These are phyloP conservation scores for Paraphaeosphaeria sporulosa DNA, from an alignment of 2,329 filamentous ascomycete genomes.

Conservation along the genomic window DNA sequence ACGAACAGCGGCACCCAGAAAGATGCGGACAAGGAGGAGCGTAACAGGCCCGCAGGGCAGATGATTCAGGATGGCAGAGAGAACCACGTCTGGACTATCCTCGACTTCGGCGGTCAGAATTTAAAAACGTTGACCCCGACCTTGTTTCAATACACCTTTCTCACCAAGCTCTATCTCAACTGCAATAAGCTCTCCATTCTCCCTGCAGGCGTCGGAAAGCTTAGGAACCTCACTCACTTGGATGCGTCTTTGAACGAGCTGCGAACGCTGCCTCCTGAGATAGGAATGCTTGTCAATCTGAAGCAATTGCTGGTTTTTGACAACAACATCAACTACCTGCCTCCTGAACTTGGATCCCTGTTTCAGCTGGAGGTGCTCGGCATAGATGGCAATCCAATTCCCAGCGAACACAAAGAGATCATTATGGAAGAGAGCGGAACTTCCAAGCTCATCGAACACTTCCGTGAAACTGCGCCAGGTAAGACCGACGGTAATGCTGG, in stretches of 20 bases:
- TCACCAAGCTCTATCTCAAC: slow-evolving; percentile 91
- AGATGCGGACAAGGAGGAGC: slow-evolving; percentile 62
- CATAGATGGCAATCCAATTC: slow-evolving; percentile 88
- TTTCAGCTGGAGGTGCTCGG: slow-evolving; percentile 89
- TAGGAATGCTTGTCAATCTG: slow-evolving; percentile 95
- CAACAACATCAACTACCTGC: slow-evolving; percentile 83
- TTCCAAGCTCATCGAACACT: slow-evolving; percentile 78
- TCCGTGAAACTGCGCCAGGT: slow-evolving; percentile 88
- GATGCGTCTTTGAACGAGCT: slow-evolving; percentile 92
- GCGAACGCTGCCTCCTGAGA: slow-evolving; percentile 80
- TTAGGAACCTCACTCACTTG: slow-evolving; percentile 81
- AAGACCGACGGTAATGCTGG: slow-evolving; percentile 49
- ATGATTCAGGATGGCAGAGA: slow-evolving; percentile 48
- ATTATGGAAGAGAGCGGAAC: slow-evolving; percentile 89
- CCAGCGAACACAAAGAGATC: slow-evolving; percentile 73
- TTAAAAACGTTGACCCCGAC: slow-evolving; percentile 80
- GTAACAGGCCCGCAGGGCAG: slow-evolving; percentile 72
- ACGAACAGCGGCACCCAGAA: slow-evolving; percentile 59
- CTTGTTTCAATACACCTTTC: slow-evolving; percentile 85
- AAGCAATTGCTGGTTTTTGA: slow-evolving; percentile 88
- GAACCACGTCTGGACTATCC: slow-evolving; percentile 84
- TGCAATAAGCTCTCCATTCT: slow-evolving; percentile 87
- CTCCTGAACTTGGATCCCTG: slow-evolving; percentile 86
- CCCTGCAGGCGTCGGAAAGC: slow-evolving; percentile 80
- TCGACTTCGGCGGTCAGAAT: slow-evolving; percentile 97